Percentiles rank a stretch among this genome's conserved stretches.
phyloP scores from a whole-genome alignment of 306 rosid genomes.

The Pachyrhizus erosus region DNA sequence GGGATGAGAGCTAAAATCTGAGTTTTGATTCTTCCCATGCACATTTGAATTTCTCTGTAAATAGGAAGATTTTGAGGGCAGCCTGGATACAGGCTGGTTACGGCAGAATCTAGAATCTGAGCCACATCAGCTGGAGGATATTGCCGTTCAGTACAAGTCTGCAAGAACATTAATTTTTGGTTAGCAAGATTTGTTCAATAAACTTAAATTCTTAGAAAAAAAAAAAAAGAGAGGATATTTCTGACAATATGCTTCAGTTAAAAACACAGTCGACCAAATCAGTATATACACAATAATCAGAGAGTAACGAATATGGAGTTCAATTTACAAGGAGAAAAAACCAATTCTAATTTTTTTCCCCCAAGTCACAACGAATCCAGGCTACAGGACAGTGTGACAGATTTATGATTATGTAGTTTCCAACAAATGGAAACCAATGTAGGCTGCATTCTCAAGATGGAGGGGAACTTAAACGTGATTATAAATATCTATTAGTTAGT shows the following conservation, averaged over 20 bases:
- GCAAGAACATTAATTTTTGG: conserved; percentile 38
- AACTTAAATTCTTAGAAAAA: background rate
- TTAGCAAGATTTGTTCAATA: conserved; percentile 21
- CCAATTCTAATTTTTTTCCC: background rate
- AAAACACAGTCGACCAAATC: background rate
- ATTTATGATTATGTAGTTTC: background rate
- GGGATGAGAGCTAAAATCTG: conserved; percentile 91
- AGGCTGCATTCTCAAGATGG: background rate
- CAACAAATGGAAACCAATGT: background rate
- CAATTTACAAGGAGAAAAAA: background rate
- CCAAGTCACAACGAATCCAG: background rate
- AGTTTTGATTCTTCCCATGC: conserved; percentile 93
- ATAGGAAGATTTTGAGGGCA: conserved; percentile 77
- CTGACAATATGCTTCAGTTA: background rate
- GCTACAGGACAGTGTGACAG: background rate
- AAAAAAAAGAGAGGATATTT: background rate
- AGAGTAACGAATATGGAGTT: background rate
- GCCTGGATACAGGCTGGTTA: conserved; percentile 71
- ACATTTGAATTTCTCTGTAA: conserved; percentile 91
- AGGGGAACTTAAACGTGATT: background rate
- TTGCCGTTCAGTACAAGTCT: conserved; percentile 93
- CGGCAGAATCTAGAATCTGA: conserved; percentile 84
- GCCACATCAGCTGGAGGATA: conserved; percentile 92
- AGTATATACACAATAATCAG: background rate
- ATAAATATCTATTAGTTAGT: conserved; percentile 17